Percentiles rank a stretch among this genome's conserved stretches.
Conservation (phyloP, 768 basidiomycete species). For the Tephrocybe sp. region DNA sequence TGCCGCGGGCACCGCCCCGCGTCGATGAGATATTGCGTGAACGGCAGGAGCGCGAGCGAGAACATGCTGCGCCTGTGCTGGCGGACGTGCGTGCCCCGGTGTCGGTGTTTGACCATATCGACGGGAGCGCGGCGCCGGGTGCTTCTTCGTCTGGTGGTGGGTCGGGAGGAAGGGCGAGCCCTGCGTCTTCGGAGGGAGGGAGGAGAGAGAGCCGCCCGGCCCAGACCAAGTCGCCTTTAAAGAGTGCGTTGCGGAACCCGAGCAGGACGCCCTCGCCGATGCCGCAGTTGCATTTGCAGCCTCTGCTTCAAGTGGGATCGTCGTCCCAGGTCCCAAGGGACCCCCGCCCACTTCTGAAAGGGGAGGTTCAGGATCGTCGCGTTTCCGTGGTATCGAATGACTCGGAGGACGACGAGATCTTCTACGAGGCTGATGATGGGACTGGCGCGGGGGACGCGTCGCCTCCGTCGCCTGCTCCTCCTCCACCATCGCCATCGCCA, state of each 20-base stretch:
- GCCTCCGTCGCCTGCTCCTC: not conserved
- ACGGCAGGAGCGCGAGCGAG: slow-evolving; percentile 3
- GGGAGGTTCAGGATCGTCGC: not conserved
- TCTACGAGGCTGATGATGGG: slow-evolving; percentile 32
- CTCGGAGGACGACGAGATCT: slow-evolving; percentile 63
- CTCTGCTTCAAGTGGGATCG: too few species aligned
- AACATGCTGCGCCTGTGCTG: not conserved
- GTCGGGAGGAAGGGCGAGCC: not conserved
- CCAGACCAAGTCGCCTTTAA: slow-evolving; percentile 52
- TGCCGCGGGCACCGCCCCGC: slow-evolving; percentile 49
- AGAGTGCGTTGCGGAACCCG: slow-evolving; percentile 60
- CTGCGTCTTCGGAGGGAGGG: not conserved
- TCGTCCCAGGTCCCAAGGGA: too few species aligned
- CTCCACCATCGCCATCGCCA: not conserved
- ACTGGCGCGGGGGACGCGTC: not conserved
- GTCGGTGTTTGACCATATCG: slow-evolving; percentile 30
- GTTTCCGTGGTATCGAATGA: slow-evolving; percentile 52
- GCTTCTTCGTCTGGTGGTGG: not conserved
- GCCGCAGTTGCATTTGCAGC: slow-evolving; percentile 1
- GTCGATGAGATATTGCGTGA: slow-evolving; percentile 27
- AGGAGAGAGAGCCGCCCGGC: slow-evolving; percentile 23
- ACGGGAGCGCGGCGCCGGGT: not conserved
- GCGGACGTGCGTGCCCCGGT: slow-evolving; percentile 32
- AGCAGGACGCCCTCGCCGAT: slow-evolving; percentile 52
- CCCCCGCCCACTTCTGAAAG: too few species aligned